These are phyloP conservation scores for Collybiopsis luxurians DNA, from an alignment of 768 basidiomycete genomes.

Conservation along the genomic window DNA sequence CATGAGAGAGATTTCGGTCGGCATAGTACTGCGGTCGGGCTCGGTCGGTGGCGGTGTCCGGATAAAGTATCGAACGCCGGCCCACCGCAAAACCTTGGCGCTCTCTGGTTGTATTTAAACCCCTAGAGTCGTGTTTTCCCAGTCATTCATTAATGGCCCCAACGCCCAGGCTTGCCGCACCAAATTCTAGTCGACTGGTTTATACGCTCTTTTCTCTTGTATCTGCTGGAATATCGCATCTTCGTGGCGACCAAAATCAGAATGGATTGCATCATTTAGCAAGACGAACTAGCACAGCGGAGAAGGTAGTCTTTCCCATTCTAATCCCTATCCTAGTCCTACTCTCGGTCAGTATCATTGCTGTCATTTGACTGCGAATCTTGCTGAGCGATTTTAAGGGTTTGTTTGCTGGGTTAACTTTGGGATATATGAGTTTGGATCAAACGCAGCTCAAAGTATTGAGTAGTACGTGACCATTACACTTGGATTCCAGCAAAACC, in stretches of 20 bases:
- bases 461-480: conserved; percentile 25
- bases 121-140: background rate
- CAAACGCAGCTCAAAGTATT: conserved; percentile 90
- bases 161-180: background rate
- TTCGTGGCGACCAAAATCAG: background rate
- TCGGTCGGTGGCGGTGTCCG: no score
- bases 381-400: conserved; percentile 32
- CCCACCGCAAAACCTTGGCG: no score
- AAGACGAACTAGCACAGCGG: background rate
- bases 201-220: conserved; percentile 2
- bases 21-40: no score
- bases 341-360: conserved; percentile 30
- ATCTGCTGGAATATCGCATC: background rate
- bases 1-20: no score
- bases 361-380: background rate
- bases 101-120: no score
- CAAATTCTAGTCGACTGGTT: background rate
- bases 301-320: conserved; percentile 12
- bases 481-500: background rate
- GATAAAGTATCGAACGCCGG: no score
- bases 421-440: conserved; percentile 89
- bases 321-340: conserved; percentile 86
- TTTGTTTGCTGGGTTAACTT: conserved; percentile 89
- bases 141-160: background rate
- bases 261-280: background rate